phyloP scores from a whole-genome alignment of 2,329 filamentous ascomycete genomes.

The Colletotrichum sp. region DNA sequence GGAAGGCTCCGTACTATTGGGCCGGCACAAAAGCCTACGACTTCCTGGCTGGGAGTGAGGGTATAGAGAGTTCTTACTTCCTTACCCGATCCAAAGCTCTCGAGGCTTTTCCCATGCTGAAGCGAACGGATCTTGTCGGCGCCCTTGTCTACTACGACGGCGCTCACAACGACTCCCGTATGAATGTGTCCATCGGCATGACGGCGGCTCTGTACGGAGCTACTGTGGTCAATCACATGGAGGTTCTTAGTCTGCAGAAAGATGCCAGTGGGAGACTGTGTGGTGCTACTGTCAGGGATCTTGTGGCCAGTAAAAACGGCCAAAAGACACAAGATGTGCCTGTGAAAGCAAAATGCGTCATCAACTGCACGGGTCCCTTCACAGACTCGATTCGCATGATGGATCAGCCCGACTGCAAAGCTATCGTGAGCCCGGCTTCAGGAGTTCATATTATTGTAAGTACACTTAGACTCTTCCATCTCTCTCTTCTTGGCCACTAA shows the following conservation, averaged over 20 bases:
- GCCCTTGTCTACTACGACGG: slow-evolving; percentile 92
- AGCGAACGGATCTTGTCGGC: slow-evolving; percentile 78
- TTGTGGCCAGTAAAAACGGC: slow-evolving; percentile 70
- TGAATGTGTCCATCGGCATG: slow-evolving; percentile 90
- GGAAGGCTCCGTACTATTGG: slow-evolving; percentile 81
- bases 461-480: not conserved
- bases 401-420: slow-evolving; percentile 73
- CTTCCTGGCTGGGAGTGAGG: slow-evolving; percentile 82
- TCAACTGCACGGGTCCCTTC: slow-evolving; percentile 91
- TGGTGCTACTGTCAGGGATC: slow-evolving; percentile 76
- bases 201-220: slow-evolving; percentile 87
- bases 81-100: slow-evolving; percentile 85
- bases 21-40: slow-evolving; percentile 83
- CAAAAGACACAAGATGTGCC: slow-evolving; percentile 67
- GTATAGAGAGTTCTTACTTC: slow-evolving; percentile 89
- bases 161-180: slow-evolving; percentile 89
- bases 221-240: slow-evolving; percentile 83
- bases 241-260: slow-evolving; percentile 79
- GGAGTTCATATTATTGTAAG: slow-evolving; percentile 77
- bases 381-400: slow-evolving; percentile 85
- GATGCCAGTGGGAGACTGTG: slow-evolving; percentile 74
- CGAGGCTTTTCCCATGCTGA: slow-evolving; percentile 88
- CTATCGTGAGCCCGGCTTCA: slow-evolving; percentile 85
- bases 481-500: not conserved
- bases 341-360: slow-evolving; percentile 79